These are phyloP conservation scores for Carex cristatella DNA, from an alignment of 176 grass and related monocot genomes.

Conservation along the genomic window DNA sequence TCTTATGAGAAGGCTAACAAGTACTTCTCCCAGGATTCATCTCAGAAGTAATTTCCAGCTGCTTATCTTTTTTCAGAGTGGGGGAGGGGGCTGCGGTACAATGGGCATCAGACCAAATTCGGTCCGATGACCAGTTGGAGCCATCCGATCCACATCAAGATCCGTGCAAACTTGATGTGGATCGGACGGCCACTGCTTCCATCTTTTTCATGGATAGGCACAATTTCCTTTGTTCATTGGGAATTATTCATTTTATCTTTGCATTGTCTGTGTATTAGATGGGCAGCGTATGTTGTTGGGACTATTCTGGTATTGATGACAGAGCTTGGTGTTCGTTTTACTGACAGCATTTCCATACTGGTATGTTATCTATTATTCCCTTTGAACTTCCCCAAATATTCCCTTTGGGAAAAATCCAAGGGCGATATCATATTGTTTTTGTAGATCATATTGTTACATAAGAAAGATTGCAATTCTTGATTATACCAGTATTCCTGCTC, in stretches of 20 bases:
- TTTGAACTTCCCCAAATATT: neutral
- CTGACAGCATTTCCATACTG: conserved; percentile 88
- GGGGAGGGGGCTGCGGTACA: no score
- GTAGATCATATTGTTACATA: neutral
- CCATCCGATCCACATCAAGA: no score
- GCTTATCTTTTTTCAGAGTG: neutral
- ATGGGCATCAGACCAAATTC: no score
- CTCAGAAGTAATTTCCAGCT: conserved; percentile 56
- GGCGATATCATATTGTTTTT: neutral
- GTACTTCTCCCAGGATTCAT: conserved; percentile 79
- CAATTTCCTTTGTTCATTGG: conserved; percentile 8
- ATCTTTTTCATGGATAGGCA: conserved; percentile 4
- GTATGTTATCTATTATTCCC: conserved; percentile 25
- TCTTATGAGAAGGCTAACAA: conserved; percentile 69
- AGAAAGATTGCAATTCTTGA: neutral
- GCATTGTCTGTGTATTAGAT: conserved; percentile 42
- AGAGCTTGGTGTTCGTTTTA: conserved; percentile 77
- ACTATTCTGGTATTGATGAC: conserved; percentile 90
- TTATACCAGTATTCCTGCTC: neutral
- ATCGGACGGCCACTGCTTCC: no score
- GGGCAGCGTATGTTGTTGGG: conserved; percentile 96
- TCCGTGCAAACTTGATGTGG: no score
- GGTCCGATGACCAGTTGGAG: no score
- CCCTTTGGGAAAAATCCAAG: neutral
- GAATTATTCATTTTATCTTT: conserved; percentile 14